Conservation (phyloP, 306 rosid species). For the Cucurbita ficifolia region DNA sequence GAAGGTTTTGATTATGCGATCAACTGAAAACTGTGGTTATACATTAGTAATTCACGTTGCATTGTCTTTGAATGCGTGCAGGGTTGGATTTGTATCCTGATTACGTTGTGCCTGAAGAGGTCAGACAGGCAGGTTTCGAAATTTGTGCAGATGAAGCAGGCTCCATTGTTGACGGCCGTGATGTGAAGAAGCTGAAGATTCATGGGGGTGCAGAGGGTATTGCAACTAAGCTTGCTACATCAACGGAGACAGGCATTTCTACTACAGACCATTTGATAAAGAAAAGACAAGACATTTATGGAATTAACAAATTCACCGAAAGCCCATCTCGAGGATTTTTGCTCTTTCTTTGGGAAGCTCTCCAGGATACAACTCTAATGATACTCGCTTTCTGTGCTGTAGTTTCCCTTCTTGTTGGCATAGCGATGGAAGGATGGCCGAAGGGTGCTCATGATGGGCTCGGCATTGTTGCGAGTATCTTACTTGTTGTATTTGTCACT, state of each 20-base stretch:
- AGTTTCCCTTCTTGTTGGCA: slow-evolving; percentile 74
- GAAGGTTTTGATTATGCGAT: slow-evolving; percentile 14
- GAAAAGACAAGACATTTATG: slow-evolving; percentile 57
- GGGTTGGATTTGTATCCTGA: slow-evolving; percentile 61
- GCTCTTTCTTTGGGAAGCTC: slow-evolving; percentile 94
- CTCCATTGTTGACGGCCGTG: slow-evolving; percentile 74
- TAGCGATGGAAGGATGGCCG: slow-evolving; percentile 93
- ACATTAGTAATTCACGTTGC: not conserved
- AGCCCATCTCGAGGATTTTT: slow-evolving; percentile 66
- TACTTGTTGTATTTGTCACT: slow-evolving; percentile 92
- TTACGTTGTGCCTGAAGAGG: slow-evolving; percentile 69
- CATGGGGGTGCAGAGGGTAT: slow-evolving; percentile 63
- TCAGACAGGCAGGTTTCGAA: slow-evolving; percentile 66
- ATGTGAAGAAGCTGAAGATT: slow-evolving; percentile 64
- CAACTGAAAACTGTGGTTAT: not conserved
- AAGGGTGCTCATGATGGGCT: slow-evolving; percentile 97
- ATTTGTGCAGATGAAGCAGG: slow-evolving; percentile 79
- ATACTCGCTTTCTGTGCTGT: slow-evolving; percentile 78
- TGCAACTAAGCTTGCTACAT: slow-evolving; percentile 47
- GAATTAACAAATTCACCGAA: slow-evolving; percentile 80
- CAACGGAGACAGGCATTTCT: slow-evolving; percentile 39
- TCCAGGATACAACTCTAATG: slow-evolving; percentile 92
- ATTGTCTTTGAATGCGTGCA: slow-evolving; percentile 16
- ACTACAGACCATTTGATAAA: slow-evolving; percentile 51
- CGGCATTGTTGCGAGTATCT: slow-evolving; percentile 96